phyloP scores from a whole-genome alignment of 768 basidiomycete genomes.

The Hysterangium stoloniferum region DNA sequence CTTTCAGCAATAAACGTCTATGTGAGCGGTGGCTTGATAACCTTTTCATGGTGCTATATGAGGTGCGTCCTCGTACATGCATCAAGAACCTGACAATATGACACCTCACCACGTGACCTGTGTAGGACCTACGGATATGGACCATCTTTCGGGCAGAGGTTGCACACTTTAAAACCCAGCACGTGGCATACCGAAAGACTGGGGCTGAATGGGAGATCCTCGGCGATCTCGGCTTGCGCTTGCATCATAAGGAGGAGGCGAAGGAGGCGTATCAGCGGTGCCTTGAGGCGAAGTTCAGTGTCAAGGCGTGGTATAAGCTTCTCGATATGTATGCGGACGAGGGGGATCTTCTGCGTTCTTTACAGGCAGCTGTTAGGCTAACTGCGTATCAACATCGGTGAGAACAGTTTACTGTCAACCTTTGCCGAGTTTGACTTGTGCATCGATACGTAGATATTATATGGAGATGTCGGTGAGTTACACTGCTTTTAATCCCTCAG shows the following conservation, averaged over 20 bases:
- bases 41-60: slow-evolving; percentile 96
- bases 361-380: slow-evolving; percentile 89
- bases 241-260: slow-evolving; percentile 97
- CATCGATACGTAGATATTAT: slow-evolving; percentile 57
- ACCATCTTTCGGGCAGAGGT: slow-evolving; percentile 99
- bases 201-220: slow-evolving; percentile 97
- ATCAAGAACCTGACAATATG: not conserved
- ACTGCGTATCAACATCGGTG: slow-evolving; percentile 74
- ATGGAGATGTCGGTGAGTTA: slow-evolving; percentile 75
- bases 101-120: not conserved
- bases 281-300: slow-evolving; percentile 80
- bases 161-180: slow-evolving; percentile 97
- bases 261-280: slow-evolving; percentile 97
- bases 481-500: slow-evolving; percentile 4
- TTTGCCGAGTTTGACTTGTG: not conserved
- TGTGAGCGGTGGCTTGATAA: slow-evolving; percentile 99
- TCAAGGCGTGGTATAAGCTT: slow-evolving; percentile 89
- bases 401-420: slow-evolving; percentile 3
- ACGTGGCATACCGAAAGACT: slow-evolving; percentile 95
- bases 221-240: slow-evolving; percentile 85
- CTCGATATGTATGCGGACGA: slow-evolving; percentile 98
- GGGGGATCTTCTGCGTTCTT: slow-evolving; percentile 81
- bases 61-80: slow-evolving; percentile 43
- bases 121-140: slow-evolving; percentile 93
- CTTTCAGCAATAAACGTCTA: slow-evolving; percentile 92